Percentiles rank a stretch among this genome's conserved stretches.
Conservation (phyloP, 495 filamentous ascomycete species). For the Aspergillus saccharolyticus region DNA sequence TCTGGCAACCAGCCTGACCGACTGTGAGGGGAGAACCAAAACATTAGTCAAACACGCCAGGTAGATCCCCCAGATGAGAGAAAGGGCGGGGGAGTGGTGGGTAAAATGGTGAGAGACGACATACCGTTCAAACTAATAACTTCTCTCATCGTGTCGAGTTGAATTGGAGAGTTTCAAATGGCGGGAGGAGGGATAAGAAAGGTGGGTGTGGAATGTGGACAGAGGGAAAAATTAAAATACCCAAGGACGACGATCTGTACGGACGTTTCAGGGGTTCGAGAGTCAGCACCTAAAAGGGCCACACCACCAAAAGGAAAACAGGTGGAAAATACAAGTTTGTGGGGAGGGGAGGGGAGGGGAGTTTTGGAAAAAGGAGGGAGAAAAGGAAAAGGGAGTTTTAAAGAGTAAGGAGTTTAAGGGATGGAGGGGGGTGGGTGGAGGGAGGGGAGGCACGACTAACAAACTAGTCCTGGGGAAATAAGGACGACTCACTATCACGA, state of each 20-base stretch:
- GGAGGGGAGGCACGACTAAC: slow-evolving; percentile 10
- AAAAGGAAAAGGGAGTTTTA: slow-evolving; percentile 14
- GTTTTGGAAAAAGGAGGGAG: slow-evolving; percentile 8
- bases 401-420: slow-evolving; percentile 23
- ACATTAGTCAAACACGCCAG: slow-evolving; percentile 20
- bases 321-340: slow-evolving; percentile 20
- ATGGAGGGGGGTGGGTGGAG: slow-evolving; percentile 6
- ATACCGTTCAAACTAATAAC: slow-evolving; percentile 98
- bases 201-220: slow-evolving; percentile 14
- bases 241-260: slow-evolving; percentile 20
- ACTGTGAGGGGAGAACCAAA: slow-evolving; percentile 51
- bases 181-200: slow-evolving; percentile 9
- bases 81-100: background rate
- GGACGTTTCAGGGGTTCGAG: slow-evolving; percentile 27
- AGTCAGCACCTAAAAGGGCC: slow-evolving; percentile 4
- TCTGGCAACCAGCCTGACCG: slow-evolving; percentile 99
- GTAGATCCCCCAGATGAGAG: slow-evolving; percentile 10
- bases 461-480: slow-evolving; percentile 14
- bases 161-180: slow-evolving; percentile 14
- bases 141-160: slow-evolving; percentile 81
- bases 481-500: slow-evolving; percentile 22
- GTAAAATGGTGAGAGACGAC: slow-evolving; percentile 27
- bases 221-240: slow-evolving; percentile 18
- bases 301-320: slow-evolving; percentile 20
- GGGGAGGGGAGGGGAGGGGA: slow-evolving; percentile 30